Percentiles rank a stretch among this genome's conserved stretches.
Evolutionary conservation across 1,139 yeast species (phyloP).

Genomic region (Pichiaceae sp.): DNA sequence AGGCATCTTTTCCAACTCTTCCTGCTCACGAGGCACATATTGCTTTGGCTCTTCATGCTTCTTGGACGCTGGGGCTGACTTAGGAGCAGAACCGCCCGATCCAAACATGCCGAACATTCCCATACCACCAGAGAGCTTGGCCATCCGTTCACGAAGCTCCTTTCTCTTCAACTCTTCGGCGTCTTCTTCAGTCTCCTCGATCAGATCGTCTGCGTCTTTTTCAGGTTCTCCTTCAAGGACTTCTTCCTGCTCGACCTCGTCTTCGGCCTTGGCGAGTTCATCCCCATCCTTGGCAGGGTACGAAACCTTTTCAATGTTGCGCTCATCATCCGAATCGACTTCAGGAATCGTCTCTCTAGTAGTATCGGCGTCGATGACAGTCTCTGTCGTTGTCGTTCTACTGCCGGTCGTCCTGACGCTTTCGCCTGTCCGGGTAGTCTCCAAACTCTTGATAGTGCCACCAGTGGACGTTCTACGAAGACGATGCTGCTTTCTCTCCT

Average conservation of each 20-base stretch:
- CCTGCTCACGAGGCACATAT: slow-evolving; percentile 12
- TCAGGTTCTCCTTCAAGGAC: slow-evolving; percentile 36
- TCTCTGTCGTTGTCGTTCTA: slow-evolving; percentile 31
- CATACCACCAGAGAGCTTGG: slow-evolving; percentile 86
- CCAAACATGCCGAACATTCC: slow-evolving; percentile 84
- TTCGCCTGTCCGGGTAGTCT: not conserved
- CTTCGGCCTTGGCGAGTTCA: slow-evolving; percentile 9
- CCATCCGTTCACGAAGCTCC: slow-evolving; percentile 88
- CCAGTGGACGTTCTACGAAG: slow-evolving; percentile 8
- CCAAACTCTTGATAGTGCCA: not conserved
- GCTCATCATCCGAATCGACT: slow-evolving; percentile 7
- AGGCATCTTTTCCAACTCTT: slow-evolving; percentile 27
- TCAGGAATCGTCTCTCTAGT: slow-evolving; percentile 6
- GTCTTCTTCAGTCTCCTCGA: slow-evolving; percentile 35
- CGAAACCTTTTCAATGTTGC: not conserved
- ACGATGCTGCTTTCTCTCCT: slow-evolving; percentile 41
- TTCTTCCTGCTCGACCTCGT: slow-evolving; percentile 31
- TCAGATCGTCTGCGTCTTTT: slow-evolving; percentile 25
- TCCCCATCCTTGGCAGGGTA: slow-evolving; percentile 1
- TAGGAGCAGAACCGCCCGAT: slow-evolving; percentile 43
- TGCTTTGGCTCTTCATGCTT: slow-evolving; percentile 20
- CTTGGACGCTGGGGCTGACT: slow-evolving; percentile 24
- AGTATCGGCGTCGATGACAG: too few species aligned
- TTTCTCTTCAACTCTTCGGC: slow-evolving; percentile 75
- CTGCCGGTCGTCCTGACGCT: slow-evolving; percentile 19